Evolutionary conservation across 805 yeast genomes (phyloP), one percentile per base, ranked within the genome.

Genomic region (Saccharomyces eubayanus): DNA sequence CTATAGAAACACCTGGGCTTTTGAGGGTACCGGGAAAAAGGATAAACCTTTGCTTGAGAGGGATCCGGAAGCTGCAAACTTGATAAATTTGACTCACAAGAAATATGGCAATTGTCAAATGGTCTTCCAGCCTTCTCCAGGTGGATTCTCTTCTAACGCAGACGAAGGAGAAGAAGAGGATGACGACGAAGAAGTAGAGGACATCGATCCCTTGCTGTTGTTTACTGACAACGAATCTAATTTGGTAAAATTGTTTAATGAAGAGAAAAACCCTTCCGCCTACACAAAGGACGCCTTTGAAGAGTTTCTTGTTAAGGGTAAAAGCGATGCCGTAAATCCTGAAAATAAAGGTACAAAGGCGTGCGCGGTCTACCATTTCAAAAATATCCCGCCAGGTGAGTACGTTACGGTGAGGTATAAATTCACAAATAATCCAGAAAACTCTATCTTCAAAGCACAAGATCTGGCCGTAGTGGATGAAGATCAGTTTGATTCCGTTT

Each of bases 141-240:
- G 92, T 36, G 72, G 79, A 31, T 70, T 75, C n/a, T 84, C 77
- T 16, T 36, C 43, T 8, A 16, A 8, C 8, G 30, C 11, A 28
- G 20, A 11, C 3, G 70, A 74, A 40, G 69, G 66, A 40, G 60
- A 58, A 10, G 51, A 58, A 10, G 51, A 53, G 12, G 65, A 58
- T 4, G 55, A 53, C 10, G 31, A 53, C 21, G 47, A 27, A 10
- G 53, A 48, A 14, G 54, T 14, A 1, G 64, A 79, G 2, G 96
- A 88, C 72, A 81, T 89, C 48, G 89, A 83, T 57, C 96, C 96
- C 3, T 71, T 74, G 55, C 73, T 89, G 54, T 69, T 91, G 52
- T 91, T 91, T 71, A 91, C 97, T 48, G 96, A 91, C 55, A 91
- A 91, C 69, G 96, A 87, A 66, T 85, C 96, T 20, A 91, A 91